Conservation (phyloP, 805 yeast genomes). For the Wickerhamomyces sydowiorum region DNA sequence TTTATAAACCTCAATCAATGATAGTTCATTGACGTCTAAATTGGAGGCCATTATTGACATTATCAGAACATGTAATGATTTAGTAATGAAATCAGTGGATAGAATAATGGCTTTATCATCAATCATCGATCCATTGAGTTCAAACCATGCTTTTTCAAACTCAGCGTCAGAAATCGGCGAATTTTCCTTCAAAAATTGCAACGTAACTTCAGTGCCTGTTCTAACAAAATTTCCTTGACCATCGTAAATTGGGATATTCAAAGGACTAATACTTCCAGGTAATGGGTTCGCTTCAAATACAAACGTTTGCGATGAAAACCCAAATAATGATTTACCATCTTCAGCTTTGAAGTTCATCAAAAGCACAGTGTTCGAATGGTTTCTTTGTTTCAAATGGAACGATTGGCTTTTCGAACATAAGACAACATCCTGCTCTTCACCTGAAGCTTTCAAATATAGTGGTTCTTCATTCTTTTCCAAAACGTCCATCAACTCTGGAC, state of each 20-base stretch:
- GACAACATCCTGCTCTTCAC: conserved; percentile 39
- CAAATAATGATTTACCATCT: conserved; percentile 24
- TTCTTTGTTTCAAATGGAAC: conserved; percentile 66
- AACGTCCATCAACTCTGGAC: conserved; percentile 39
- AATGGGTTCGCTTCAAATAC: conserved; percentile 32
- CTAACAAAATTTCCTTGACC: conserved; percentile 21
- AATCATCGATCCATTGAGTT: conserved; percentile 48
- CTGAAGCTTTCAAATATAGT: conserved; percentile 26
- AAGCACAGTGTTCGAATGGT: conserved; percentile 83
- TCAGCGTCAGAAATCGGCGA: conserved; percentile 53
- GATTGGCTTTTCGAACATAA: conserved; percentile 56
- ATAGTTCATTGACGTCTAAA: conserved; percentile 23
- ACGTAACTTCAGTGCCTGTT: conserved; percentile 3
- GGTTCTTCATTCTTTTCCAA: conserved; percentile 23
- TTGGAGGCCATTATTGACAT: conserved; percentile 34
- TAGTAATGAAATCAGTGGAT: conserved; percentile 26
- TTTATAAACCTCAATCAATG: conserved; percentile 23
- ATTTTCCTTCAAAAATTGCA: conserved; percentile 29
- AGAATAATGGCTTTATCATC: conserved; percentile 37
- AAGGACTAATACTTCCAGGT: conserved; percentile 27
- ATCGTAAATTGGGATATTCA: conserved; percentile 31
- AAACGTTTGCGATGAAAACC: conserved; percentile 27
- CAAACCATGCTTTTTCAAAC: conserved; percentile 47
- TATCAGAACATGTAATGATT: conserved; percentile 29
- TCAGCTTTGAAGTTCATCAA: conserved; percentile 30